Percentiles rank a stretch among this genome's conserved stretches.
Conservation (phyloP, 2,329 filamentous ascomycete species). For the Neofusicoccum parvum region DNA sequence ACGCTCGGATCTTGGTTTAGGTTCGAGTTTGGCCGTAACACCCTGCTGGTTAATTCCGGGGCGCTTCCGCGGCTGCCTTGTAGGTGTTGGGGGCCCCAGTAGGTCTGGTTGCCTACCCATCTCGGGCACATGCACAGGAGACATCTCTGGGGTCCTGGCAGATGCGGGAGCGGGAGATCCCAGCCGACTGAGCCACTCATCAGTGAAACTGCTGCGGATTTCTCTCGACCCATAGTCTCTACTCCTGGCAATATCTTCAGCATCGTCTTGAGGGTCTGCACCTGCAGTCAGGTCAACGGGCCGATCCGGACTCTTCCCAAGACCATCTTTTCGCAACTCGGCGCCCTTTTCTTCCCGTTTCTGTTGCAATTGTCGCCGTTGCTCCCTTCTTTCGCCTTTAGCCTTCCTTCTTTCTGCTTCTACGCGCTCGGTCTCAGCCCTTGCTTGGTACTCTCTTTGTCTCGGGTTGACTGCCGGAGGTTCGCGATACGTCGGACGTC, state of each 20-base stretch:
- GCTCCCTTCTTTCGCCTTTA: constrained; percentile 1
- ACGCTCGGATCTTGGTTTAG: background rate
- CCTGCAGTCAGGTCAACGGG: constrained; percentile 1
- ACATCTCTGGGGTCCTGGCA: background rate
- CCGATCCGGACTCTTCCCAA: background rate
- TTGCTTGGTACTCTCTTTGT: background rate
- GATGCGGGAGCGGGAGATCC: background rate
- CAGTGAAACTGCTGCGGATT: constrained; percentile 12
- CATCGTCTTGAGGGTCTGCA: background rate
- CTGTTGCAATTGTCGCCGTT: background rate
- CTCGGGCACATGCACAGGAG: background rate
- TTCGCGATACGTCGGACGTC: background rate
- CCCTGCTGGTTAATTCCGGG: background rate
- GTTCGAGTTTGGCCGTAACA: background rate
- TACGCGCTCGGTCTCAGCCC: background rate
- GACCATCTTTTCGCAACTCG: background rate
- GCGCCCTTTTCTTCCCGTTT: constrained; percentile 6
- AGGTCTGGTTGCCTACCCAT: background rate
- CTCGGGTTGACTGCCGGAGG: background rate
- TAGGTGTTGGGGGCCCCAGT: background rate
- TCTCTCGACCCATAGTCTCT: constrained; percentile 7
- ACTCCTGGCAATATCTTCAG: background rate
- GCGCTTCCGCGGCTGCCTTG: background rate
- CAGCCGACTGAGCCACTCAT: constrained; percentile 11
- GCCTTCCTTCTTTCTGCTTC: background rate